Evolutionary conservation across 306 rosid species (phyloP).

Genomic region (Ziziphus jujuba): DNA sequence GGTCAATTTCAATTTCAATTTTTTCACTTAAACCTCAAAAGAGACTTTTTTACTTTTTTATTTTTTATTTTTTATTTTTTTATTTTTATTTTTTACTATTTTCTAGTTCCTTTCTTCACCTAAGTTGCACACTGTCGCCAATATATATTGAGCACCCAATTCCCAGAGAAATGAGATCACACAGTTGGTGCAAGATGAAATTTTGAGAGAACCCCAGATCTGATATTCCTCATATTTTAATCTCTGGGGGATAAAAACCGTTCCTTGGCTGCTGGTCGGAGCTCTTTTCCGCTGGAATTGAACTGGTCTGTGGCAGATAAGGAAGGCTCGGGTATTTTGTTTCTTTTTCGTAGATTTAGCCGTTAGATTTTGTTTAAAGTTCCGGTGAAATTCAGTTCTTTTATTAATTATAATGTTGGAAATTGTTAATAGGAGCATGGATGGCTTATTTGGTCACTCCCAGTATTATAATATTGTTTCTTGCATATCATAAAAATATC

Average conservation of each 20-base stretch:
- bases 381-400: constrained; percentile 14
- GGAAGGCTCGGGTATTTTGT: constrained; percentile 10
- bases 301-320: not conserved
- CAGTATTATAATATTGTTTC: constrained; percentile 37
- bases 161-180: constrained; percentile 1
- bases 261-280: constrained; percentile 29
- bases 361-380: not conserved
- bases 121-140: constrained; percentile 23
- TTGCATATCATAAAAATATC: constrained; percentile 1
- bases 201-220: constrained; percentile 27
- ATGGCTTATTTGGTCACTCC: constrained; percentile 36
- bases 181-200: constrained; percentile 20
- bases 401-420: constrained; percentile 15
- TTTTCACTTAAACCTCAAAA: too few species aligned
- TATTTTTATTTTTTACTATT: not conserved
- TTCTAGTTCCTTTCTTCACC: constrained; percentile 39
- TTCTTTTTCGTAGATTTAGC: not conserved
- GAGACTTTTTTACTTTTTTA: too few species aligned
- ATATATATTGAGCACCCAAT: not conserved
- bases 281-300: constrained; percentile 21
- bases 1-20: too few species aligned
- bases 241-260: constrained; percentile 11
- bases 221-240: constrained; percentile 23
- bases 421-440: constrained; percentile 12
- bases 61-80: too few species aligned